phyloP scores from a whole-genome alignment of 163 green algal species.

The Chlamydomonas reinhardtii region DNA sequence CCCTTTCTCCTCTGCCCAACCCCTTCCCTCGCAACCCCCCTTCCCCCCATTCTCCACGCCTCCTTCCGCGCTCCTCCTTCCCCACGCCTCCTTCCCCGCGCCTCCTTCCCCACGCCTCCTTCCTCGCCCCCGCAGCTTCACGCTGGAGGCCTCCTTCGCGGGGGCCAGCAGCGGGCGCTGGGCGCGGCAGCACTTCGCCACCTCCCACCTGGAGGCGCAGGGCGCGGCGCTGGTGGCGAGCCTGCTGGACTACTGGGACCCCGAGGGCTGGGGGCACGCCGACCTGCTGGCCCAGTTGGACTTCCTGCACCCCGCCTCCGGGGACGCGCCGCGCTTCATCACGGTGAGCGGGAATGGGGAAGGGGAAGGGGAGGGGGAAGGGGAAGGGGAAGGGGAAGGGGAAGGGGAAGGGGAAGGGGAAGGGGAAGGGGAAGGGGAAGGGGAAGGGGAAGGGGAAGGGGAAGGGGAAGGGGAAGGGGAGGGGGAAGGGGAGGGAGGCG shows the following conservation, averaged over 20 bases:
- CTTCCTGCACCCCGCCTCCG: constrained; percentile 53
- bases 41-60: neutral
- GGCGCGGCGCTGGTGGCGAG: constrained; percentile 58
- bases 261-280: constrained; percentile 29
- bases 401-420: neutral
- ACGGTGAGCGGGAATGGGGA: neutral
- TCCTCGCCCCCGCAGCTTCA: constrained; percentile 58
- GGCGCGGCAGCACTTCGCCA: constrained; percentile 69
- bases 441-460: neutral
- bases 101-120: neutral
- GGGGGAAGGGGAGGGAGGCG: neutral
- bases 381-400: neutral
- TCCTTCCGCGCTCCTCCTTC: neutral
- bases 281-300: constrained; percentile 59
- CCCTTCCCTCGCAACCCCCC: no score
- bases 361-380: neutral
- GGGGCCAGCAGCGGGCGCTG: constrained; percentile 53
- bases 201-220: constrained; percentile 64
- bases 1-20: no score
- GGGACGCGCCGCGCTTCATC: constrained; percentile 38
- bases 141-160: constrained; percentile 75
- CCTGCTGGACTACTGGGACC: constrained; percentile 73
- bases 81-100: neutral
- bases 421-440: neutral
- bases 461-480: neutral